Evolutionary conservation across 352 stramenopile genomes (phyloP), one percentile per base, ranked within the genome.

Genomic region (Globisporangium cederbergense): DNA sequence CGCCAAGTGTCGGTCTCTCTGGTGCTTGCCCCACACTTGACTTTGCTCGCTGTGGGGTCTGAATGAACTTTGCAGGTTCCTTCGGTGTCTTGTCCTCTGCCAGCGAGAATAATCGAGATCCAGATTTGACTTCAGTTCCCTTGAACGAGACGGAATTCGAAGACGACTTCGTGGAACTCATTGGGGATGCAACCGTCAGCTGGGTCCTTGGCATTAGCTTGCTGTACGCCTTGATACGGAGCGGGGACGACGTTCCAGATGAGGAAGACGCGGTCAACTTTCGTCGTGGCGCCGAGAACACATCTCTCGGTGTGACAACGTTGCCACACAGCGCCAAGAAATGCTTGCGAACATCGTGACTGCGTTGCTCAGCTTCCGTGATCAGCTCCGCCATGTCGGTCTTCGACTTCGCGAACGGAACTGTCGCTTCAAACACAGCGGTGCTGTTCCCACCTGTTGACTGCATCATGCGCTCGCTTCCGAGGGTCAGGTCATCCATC

Each of bases 181-280:
- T 68, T 3, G 83, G 83, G 20, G 83, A 91, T 65, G 79, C 76
- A 60, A 91, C 79, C 4, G 76, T 89, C 28, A 90, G 58, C 60
- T 89, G 83, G 4, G 78, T 78, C 16, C 73, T 78, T 30, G 83
- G 81, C 83, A 91, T 91, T 18, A 91, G 65, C 45, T 89, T 89
- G 63, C 79, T 91, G 40, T 74, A 78, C 2, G 77, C 78, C 68
- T 81, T 88, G 62, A 76, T 66, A 47, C 25, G 73, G 62, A 64
- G 79, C 72, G 58, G 73, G 51, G 54, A 72, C 68, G 62, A 71
- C 34, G 30, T 64, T 58, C 25, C 42, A 8, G 64, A 47, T 6
- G 66, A 53, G 42, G 67, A 60, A 28, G 59, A 38, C 25, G 64
- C 20, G 25, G 66, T 67, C 18, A 78, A 18, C 60, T 88, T 86